These are phyloP conservation scores for Dactylis glomerata DNA, from an alignment of 176 grass and related monocot genomes.

Conservation along the genomic window DNA sequence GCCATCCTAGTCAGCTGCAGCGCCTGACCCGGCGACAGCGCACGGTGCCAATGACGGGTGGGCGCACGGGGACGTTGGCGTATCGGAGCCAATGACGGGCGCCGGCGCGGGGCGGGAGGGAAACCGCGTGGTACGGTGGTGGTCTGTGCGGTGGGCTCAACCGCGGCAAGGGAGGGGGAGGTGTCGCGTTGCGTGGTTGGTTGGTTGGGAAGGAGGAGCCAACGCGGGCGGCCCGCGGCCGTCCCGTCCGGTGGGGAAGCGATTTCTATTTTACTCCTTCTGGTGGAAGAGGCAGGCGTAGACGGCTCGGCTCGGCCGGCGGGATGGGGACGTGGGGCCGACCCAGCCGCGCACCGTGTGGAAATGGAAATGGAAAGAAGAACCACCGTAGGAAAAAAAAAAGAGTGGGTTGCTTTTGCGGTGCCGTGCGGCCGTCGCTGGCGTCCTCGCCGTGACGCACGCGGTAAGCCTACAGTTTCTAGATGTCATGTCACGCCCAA, in stretches of 20 bases:
- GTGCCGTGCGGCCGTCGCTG: not conserved
- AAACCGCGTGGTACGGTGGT: not conserved
- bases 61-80: not conserved
- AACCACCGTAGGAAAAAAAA: not conserved
- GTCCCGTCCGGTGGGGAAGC: not conserved
- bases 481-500: not conserved
- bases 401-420: not conserved
- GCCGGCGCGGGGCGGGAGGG: not conserved
- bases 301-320: not conserved
- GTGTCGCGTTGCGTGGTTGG: not conserved
- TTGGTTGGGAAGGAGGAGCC: slow-evolving; percentile 5
- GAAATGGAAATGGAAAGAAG: not conserved
- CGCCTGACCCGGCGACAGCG: not conserved
- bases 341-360: not conserved
- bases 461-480: not conserved
- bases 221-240: not conserved
- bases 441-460: not conserved
- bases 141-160: not conserved
- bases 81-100: not conserved
- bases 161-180: not conserved
- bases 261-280: not conserved
- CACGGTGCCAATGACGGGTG: slow-evolving; percentile 13
- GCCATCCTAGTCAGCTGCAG: slow-evolving; percentile 35
- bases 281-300: not conserved
- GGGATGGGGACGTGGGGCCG: not conserved